These are phyloP conservation scores for Primulina huaijiensis DNA, from an alignment of 257 asterid genomes.

Conservation along the genomic window DNA sequence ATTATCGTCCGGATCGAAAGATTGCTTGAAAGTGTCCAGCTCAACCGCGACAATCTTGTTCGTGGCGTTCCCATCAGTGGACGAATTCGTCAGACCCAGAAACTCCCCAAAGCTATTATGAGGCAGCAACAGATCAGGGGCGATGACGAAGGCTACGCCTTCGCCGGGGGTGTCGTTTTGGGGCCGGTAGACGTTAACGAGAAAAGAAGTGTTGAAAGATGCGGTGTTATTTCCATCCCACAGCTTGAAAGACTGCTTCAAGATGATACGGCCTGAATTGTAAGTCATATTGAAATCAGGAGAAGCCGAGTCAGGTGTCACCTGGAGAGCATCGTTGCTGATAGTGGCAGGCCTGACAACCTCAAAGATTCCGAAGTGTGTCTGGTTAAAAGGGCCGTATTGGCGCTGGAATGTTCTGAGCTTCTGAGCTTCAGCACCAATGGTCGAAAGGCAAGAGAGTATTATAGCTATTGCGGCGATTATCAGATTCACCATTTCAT, in stretches of 20 bases:
- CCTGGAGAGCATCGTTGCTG: conserved; percentile 54
- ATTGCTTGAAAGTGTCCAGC: conserved; percentile 74
- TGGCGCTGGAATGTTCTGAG: conserved; percentile 3
- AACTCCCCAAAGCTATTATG: conserved; percentile 56
- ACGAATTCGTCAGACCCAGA: conserved; percentile 66
- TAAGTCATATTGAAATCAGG: conserved; percentile 12
- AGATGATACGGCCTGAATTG: conserved; percentile 52
- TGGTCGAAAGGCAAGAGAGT: conserved; percentile 24
- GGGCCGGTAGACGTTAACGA: conserved; percentile 45
- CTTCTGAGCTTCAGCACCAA: conserved; percentile 17
- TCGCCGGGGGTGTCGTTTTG: conserved; percentile 37
- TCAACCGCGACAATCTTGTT: conserved; percentile 73
- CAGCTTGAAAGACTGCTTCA: conserved; percentile 41
- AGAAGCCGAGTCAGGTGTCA: conserved; percentile 56
- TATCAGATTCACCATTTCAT: conserved; percentile 30
- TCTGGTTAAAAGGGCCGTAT: conserved; percentile 33
- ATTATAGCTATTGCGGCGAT: conserved; percentile 13
- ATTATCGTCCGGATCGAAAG: conserved; percentile 69
- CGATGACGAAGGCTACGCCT: conserved; percentile 70
- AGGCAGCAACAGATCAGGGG: conserved; percentile 43
- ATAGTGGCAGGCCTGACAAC: conserved; percentile 33
- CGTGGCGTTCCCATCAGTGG: conserved; percentile 43
- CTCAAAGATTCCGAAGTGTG: background rate
- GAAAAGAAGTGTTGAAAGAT: conserved; percentile 49
- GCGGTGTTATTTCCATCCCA: conserved; percentile 40